These are phyloP conservation scores for Aureobasidium sp. DNA, from an alignment of 2,329 filamentous ascomycete genomes.

Conservation along the genomic window DNA sequence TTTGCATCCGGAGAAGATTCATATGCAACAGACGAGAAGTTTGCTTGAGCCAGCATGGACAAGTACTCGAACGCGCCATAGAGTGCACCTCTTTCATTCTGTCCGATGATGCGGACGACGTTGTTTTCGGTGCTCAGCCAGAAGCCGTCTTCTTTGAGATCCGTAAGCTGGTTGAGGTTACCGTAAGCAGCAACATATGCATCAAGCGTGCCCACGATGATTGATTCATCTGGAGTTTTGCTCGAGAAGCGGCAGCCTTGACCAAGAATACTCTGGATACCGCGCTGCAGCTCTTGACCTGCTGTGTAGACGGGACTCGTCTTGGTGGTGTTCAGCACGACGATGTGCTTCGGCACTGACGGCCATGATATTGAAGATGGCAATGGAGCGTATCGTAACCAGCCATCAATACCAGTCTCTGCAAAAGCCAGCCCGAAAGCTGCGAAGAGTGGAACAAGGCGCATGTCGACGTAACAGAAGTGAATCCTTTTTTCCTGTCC, in stretches of 20 bases:
- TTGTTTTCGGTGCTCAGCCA: constrained; percentile 46
- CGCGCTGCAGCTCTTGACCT: constrained; percentile 51
- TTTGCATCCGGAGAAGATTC: constrained; percentile 52
- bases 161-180: constrained; percentile 26
- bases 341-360: constrained; percentile 43
- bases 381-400: constrained; percentile 58
- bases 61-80: constrained; percentile 66
- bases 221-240: constrained; percentile 33
- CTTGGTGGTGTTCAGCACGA: constrained; percentile 48
- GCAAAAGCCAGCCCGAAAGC: constrained; percentile 36
- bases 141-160: constrained; percentile 54
- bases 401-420: constrained; percentile 56
- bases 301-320: constrained; percentile 54
- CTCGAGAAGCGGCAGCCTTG: constrained; percentile 25
- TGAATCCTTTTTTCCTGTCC: not conserved
- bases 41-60: constrained; percentile 55
- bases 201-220: constrained; percentile 46
- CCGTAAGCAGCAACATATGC: constrained; percentile 36
- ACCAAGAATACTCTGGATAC: constrained; percentile 52
- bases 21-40: constrained; percentile 43
- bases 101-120: constrained; percentile 52
- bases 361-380: constrained; percentile 33
- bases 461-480: not conserved
- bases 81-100: constrained; percentile 60
- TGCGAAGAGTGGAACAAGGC: not conserved